Percentiles rank a stretch among this genome's conserved stretches.
Evolutionary conservation across 1,284 basidiomycete species (phyloP).

Genomic region (Irpex sp.): DNA sequence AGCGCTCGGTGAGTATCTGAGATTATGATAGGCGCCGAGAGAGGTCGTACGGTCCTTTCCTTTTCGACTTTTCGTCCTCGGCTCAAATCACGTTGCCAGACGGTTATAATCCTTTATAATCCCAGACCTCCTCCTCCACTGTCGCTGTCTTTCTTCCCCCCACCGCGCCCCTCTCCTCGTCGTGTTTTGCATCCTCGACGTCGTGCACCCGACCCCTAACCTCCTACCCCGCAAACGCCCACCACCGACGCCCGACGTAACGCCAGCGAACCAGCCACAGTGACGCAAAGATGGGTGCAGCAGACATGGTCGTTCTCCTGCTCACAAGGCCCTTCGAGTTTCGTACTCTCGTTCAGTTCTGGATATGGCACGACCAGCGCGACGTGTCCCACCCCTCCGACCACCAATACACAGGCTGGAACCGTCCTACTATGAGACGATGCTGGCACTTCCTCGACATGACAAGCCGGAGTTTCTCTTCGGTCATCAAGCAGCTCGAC

Average conservation of each 20-base stretch:
- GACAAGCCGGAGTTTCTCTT: constrained; percentile 88
- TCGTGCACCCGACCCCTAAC: not conserved
- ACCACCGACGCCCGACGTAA: not conserved
- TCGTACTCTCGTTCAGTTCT: constrained; percentile 72
- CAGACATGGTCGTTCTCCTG: constrained; percentile 46
- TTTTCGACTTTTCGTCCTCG: not conserved
- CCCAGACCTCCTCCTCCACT: not conserved
- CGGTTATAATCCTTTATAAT: constrained; percentile 1
- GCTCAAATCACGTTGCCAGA: not conserved
- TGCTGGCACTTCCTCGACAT: constrained; percentile 91
- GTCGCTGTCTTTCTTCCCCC: not conserved
- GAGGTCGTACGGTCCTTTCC: not conserved
- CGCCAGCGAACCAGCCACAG: not conserved
- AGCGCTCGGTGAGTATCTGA: too few relatives aligned
- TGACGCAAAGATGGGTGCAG: constrained; percentile 26
- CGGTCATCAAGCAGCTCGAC: constrained; percentile 95
- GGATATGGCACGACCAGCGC: constrained; percentile 73
- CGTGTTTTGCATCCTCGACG: not conserved
- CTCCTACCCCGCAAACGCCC: not conserved
- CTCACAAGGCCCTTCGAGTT: constrained; percentile 78
- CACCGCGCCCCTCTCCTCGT: not conserved
- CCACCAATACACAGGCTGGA: constrained; percentile 74
- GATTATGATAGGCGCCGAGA: not conserved
- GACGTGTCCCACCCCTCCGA: constrained; percentile 74
- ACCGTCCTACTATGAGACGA: constrained; percentile 77